These are phyloP conservation scores for Phaeosphaeriaceae sp. DNA, from an alignment of 2,329 filamentous ascomycete genomes.

Conservation along the genomic window DNA sequence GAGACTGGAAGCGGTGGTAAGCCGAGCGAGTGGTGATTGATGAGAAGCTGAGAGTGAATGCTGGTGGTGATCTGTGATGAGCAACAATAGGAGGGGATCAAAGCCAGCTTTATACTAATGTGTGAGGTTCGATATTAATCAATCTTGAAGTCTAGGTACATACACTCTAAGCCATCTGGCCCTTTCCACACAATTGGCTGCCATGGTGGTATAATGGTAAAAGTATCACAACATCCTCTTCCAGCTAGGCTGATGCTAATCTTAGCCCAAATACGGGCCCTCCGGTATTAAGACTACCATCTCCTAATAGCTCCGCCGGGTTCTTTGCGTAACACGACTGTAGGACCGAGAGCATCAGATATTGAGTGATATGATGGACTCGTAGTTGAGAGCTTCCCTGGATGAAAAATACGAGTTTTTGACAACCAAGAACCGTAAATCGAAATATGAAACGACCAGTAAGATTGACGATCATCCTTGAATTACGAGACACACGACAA, in stretches of 20 bases:
- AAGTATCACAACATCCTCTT: conserved; percentile 21
- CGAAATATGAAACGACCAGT: neutral
- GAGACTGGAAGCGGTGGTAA: conserved; percentile 3
- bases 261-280: conserved; percentile 28
- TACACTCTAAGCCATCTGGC: conserved; percentile 17
- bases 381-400: conserved; percentile 9
- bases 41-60: conserved; percentile 22
- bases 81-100: conserved; percentile 18
- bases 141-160: conserved; percentile 4
- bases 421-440: conserved; percentile 15
- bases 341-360: conserved; percentile 25
- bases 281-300: conserved; percentile 28
- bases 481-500: conserved; percentile 6
- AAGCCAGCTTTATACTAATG: conserved; percentile 32
- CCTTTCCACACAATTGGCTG: conserved; percentile 11
- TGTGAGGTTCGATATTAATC: neutral
- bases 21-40: conserved; percentile 5
- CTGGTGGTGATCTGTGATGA: conserved; percentile 38
- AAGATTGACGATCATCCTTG: conserved; percentile 12
- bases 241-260: conserved; percentile 27
- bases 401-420: conserved; percentile 24
- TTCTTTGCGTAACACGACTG: conserved; percentile 16
- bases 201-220: conserved; percentile 20
- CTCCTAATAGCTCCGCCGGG: conserved; percentile 20
- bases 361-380: conserved; percentile 30